Percentiles rank a stretch among this genome's conserved stretches.
phyloP scores from a whole-genome alignment of 176 grass and related monocot genomes.

The Phoenix roebelenii region DNA sequence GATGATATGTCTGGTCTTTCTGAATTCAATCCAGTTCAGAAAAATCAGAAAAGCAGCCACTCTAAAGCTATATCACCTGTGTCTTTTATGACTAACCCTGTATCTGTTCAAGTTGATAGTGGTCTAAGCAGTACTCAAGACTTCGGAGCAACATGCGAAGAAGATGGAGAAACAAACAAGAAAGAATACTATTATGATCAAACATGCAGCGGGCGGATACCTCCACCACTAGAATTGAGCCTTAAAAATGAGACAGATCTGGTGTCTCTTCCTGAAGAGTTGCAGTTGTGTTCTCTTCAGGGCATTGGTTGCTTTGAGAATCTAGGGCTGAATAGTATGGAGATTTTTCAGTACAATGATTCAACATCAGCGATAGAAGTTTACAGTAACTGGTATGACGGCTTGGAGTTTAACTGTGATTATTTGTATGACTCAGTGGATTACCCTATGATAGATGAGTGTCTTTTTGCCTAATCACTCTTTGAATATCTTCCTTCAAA shows the following conservation, averaged over 20 bases:
- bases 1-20: conserved; percentile 29
- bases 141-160: conserved; percentile 27
- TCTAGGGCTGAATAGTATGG: conserved; percentile 50
- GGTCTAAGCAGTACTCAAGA: conserved; percentile 27
- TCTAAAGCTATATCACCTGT: conserved; percentile 25
- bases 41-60: conserved; percentile 39
- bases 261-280: conserved; percentile 44
- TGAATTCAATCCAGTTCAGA: conserved; percentile 53
- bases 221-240: conserved; percentile 21
- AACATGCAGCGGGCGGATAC: conserved; percentile 15
- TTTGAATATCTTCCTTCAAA: not conserved
- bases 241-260: conserved; percentile 37
- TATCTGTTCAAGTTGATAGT: conserved; percentile 51
- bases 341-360: conserved; percentile 57
- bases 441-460: conserved; percentile 56
- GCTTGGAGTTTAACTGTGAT: conserved; percentile 37
- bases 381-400: conserved; percentile 78
- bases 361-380: conserved; percentile 26
- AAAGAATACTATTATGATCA: conserved; percentile 44
- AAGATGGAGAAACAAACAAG: conserved; percentile 29
- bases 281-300: conserved; percentile 49
- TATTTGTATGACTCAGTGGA: conserved; percentile 27
- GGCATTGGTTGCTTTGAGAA: conserved; percentile 59
- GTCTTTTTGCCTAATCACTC: conserved; percentile 60
- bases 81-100: conserved; percentile 56